phyloP scores from a whole-genome alignment of 2,329 filamentous ascomycete genomes.

The Sclerotinia spermophila region DNA sequence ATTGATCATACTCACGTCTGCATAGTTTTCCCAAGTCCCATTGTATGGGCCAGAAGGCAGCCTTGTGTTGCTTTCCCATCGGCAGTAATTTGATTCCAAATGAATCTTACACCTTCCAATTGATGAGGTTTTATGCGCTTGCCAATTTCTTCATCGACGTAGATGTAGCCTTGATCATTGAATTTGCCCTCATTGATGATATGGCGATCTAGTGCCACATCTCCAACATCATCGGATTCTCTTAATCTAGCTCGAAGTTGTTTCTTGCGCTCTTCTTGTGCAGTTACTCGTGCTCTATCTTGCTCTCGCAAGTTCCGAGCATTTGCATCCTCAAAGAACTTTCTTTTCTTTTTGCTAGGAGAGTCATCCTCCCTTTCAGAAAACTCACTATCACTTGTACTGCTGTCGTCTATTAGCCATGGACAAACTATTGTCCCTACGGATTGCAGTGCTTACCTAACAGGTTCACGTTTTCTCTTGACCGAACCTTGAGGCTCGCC shows the following conservation, averaged over 20 bases:
- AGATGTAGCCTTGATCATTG: slow-evolving; percentile 58
- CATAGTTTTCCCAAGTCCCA: slow-evolving; percentile 92
- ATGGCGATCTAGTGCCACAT: slow-evolving; percentile 46
- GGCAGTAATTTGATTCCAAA: slow-evolving; percentile 74
- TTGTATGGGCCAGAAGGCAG: slow-evolving; percentile 80
- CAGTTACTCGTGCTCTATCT: slow-evolving; percentile 50
- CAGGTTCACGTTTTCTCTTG: slow-evolving; percentile 37
- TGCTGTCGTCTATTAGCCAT: background rate
- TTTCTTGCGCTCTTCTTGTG: slow-evolving; percentile 51
- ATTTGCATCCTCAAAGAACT: slow-evolving; percentile 45
- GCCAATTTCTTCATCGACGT: slow-evolving; percentile 62
- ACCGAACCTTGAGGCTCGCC: slow-evolving; percentile 39
- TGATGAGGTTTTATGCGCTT: slow-evolving; percentile 73
- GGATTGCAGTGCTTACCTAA: slow-evolving; percentile 21
- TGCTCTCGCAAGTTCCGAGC: slow-evolving; percentile 49
- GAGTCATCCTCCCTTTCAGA: slow-evolving; percentile 8
- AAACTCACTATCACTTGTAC: slow-evolving; percentile 2
- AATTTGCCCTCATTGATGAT: slow-evolving; percentile 66
- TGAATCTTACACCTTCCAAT: slow-evolving; percentile 74
- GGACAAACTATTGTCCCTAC: background rate
- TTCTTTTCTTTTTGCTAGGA: slow-evolving; percentile 37
- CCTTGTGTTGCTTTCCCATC: slow-evolving; percentile 59
- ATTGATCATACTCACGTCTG: slow-evolving; percentile 55
- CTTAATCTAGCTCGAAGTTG: slow-evolving; percentile 48
- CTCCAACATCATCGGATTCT: slow-evolving; percentile 42